These are phyloP conservation scores for Saccharomycopsis javanensis DNA, from an alignment of 805 yeast genomes.

Conservation along the genomic window DNA sequence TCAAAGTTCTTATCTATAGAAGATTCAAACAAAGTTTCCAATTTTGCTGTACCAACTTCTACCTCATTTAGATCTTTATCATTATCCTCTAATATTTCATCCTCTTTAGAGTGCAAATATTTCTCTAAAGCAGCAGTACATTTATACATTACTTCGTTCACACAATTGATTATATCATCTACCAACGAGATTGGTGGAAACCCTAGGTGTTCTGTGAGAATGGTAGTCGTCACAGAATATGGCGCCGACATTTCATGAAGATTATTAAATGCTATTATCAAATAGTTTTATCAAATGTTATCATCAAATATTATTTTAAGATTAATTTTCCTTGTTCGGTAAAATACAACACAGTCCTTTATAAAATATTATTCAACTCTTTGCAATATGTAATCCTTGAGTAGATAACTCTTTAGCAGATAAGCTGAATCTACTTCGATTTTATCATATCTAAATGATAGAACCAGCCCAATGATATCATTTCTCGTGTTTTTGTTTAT, in stretches of 20 bases:
- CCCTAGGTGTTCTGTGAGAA: conserved; percentile 80
- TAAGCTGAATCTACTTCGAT: no score
- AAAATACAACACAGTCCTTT: no score
- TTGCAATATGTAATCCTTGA: no score
- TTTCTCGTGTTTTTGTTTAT: not conserved
- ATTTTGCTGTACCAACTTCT: conserved; percentile 65
- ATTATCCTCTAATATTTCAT: conserved; percentile 20
- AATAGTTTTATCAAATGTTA: not conserved
- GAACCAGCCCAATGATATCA: not conserved
- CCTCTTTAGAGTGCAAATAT: conserved; percentile 34
- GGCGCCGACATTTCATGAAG: conserved; percentile 35
- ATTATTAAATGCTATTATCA: no score
- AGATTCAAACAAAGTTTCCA: conserved; percentile 67
- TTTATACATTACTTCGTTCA: conserved; percentile 72
- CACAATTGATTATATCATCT: conserved; percentile 83
- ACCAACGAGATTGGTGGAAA: conserved; percentile 73
- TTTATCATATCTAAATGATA: no score
- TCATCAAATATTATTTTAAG: not conserved
- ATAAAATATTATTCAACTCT: no score
- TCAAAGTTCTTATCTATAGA: conserved; percentile 77
- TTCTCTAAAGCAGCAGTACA: conserved; percentile 73
- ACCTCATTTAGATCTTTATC: conserved; percentile 41
- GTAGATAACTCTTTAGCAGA: no score
- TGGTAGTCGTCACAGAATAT: conserved; percentile 32
- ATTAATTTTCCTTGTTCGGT: no score